Evolutionary conservation across 495 filamentous ascomycete genomes (phyloP), one percentile per base, ranked within the genome.

Genomic region (Pyronema domesticum): DNA sequence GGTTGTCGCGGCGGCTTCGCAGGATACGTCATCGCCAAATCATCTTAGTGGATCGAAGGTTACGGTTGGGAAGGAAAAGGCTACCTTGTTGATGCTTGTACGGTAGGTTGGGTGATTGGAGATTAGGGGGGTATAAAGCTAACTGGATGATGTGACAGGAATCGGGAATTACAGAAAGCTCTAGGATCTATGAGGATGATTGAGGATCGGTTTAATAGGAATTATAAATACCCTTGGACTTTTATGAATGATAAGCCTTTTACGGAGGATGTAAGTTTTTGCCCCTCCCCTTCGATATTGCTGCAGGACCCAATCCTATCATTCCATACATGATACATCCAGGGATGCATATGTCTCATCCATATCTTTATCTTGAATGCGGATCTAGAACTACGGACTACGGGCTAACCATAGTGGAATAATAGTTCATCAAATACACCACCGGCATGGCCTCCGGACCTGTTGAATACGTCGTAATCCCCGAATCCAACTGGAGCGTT

Each of bases 221-320:
- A 96, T 65, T 98, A 95, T 76, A 95, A 96, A 69, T 98, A 98
- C 67, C 91, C 91, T 35, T 98, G 91, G 83, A 95, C 88, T 40
- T 98, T 98, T 70, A 87, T 98, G 72, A 98, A 98, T 71, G 91
- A 98, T 65, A 80, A 81, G 43, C 84, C 83, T 11, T 98, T 98
- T 68, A 79, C 83, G n/a, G 84, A 86, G 45, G 88, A 95, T 23
- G 50, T 53, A 53, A 17, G 50, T 42, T 14, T 33, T 8, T 14
- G 3, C 7, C 5, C 7, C 17, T 8, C 7, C 10, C n/a, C n/a
- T n/a, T n/a, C n/a, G 23, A 30, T 30, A 30, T 30, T 30, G 2
- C 23, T 5, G 2, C 23, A 30, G 23, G n/a, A n/a, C n/a, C n/a
- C n/a, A n/a, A n/a, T n/a, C 5, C 5, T 30, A 30, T 30, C 23